Conservation (phyloP, 306 rosid genomes). For the Echinosophora koreensis region DNA sequence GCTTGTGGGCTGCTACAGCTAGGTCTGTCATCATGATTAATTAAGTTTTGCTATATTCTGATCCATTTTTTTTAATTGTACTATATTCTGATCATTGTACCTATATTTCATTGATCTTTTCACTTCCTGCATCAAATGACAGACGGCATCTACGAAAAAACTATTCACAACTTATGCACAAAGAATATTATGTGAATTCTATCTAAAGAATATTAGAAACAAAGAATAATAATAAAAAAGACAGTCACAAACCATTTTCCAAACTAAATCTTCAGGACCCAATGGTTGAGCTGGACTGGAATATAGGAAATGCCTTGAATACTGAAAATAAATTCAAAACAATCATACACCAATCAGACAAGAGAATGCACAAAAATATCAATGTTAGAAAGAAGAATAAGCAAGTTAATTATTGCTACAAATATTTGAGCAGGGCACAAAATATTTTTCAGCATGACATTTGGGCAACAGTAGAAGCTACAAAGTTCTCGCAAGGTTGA, state of each 20-base stretch:
- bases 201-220: conserved; percentile 8
- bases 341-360: conserved; percentile 28
- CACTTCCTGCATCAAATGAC: conserved; percentile 16
- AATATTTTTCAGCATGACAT: conserved; percentile 3
- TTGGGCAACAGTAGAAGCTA: neutral
- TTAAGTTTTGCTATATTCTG: neutral
- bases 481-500: conserved; percentile 16
- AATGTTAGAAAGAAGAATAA: conserved; percentile 21
- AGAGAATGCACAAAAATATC: conserved; percentile 29
- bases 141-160: neutral
- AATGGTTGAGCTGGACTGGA: conserved; percentile 92
- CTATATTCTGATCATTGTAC: neutral
- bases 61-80: no score
- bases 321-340: conserved; percentile 55
- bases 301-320: conserved; percentile 84
- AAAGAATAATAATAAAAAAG: conserved; percentile 17
- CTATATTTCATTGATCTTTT: conserved; percentile 9
- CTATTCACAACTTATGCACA: neutral
- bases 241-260: conserved; percentile 86
- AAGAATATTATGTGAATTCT: conserved; percentile 14
- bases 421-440: neutral
- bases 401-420: conserved; percentile 20
- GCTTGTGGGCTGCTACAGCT: neutral
- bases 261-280: conserved; percentile 97
- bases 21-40: neutral